Evolutionary conservation across 2,329 filamentous ascomycete species (phyloP).

Genomic region (Colletotrichum acutatum): DNA sequence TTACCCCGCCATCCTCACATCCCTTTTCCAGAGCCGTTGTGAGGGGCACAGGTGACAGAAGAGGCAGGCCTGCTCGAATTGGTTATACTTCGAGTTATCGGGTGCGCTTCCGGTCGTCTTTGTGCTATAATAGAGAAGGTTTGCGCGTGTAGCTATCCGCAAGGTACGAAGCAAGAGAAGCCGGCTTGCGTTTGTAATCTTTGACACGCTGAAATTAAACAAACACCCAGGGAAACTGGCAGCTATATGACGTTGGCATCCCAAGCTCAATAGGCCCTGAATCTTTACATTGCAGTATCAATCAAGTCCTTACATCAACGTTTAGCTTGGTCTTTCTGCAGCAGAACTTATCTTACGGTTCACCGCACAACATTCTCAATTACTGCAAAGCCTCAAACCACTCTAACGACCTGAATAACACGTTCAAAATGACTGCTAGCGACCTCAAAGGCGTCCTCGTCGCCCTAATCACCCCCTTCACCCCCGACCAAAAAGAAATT

Average conservation of each 20-base stretch:
- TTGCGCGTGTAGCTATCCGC: background rate
- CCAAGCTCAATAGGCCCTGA: background rate
- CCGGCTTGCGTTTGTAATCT: background rate
- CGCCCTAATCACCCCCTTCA: constrained; percentile 60
- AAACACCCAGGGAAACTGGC: background rate
- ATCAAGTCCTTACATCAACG: no score
- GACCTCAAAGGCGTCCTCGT: constrained; percentile 56
- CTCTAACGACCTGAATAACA: no score
- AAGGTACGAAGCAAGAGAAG: background rate
- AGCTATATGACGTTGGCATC: background rate
- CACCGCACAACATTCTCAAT: no score
- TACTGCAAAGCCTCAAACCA: no score
- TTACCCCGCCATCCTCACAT: background rate
- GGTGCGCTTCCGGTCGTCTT: background rate
- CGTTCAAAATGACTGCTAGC: constrained; percentile 1
- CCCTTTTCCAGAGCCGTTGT: background rate
- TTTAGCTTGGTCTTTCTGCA: no score
- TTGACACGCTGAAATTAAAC: background rate
- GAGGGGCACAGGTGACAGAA: background rate
- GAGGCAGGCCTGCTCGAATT: constrained; percentile 17
- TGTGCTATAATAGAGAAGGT: background rate
- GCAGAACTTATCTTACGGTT: no score
- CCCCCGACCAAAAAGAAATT: constrained; percentile 52
- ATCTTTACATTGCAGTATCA: no score
- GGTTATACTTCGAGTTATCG: background rate